Base-by-base conservation (phyloP, 1,284 basidiomycete genomes). In the Microbotryum silenes-acaulis region DNA sequence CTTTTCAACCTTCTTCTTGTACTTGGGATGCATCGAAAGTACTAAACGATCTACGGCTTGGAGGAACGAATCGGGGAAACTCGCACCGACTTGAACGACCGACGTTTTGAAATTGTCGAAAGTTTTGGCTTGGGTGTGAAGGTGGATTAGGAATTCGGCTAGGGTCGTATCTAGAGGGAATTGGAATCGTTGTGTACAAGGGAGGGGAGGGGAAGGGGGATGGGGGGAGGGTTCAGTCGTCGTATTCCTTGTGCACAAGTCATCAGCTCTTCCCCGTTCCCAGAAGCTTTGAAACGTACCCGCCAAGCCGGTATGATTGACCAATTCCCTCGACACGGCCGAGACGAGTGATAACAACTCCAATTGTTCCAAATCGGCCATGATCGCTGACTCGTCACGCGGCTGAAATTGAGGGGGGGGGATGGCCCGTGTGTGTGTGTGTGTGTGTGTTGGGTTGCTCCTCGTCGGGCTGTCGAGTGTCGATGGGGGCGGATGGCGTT, bases 21-120 rank as follows among this genome's bases (percentile, higher is more conserved):
- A 88, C 72, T 93, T 97, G 0, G 94, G 96, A 73, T 99, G 96
- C 81, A 97, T 83, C 64, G 83, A 89, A 56, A 94, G 82, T 70
- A 99, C 91, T 63, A 97, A 83, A 33, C 96, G 87, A 78, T 98
- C 94, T 54, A 98, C 83, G 72, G 88, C 94, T 74, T 91, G 85
- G 64, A 96, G 79, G 74, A 97, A 90, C 49, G 87, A 88, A 64
- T 90, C 87, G 2, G 91, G 86, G 73, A 97, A 94, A 66, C 86
- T 85, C 44, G 91, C 89, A 47, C 88, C 91, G 60, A 85, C 81
- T 67, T 87, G 86, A 62, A 82, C 81, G 57, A 98, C 82, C 74
- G 89, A 88, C 53, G 77, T 72, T 77, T 91, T 89, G 83, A 98
- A 99, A 60, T 85, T 82, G 16, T 78, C 76, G 51, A 90, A 79